Base-by-base conservation (phyloP, 805 yeast species). In the Myxozyma sirexii region DNA sequence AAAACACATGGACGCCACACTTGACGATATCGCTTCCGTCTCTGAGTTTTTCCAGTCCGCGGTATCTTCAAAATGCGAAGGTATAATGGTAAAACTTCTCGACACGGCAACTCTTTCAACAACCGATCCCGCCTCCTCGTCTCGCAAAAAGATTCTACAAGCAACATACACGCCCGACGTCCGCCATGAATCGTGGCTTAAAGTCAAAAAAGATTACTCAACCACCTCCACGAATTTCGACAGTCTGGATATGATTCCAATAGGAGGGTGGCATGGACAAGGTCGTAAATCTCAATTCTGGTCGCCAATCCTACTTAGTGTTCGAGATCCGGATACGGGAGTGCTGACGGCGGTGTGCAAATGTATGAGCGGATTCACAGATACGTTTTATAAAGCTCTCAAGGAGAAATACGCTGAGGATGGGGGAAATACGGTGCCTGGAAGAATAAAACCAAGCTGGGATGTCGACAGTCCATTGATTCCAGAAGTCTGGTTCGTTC, bases 221-320 rank as follows among this genome's bases (percentile, higher is more conserved):
- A 27, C 56, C 7, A 24, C 47, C 26, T 42, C 56, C 5, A 1
- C 53, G 4, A 17, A 23, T 8, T 27, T 46, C 8, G 70, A 68
- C 38, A 59, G 67, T 10, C 57, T 68, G 1, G 70, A 68, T 39
- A 49, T 68, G 26, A 61, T 68, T 6, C 70, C 70, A 3, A 64
- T 68, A 7, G 70, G 70, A 8, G 70, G 57, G 13, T 68, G 70
- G 70, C 59, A 62, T n/a, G 70, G 70, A 10, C 47, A 59, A 23
- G 70, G 70, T 23, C 55, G 70, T 21, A 68, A 68, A 42, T 46
- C 67, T 7, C 33, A 43, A 37, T 68, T 69, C 61, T 68, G 69
- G 68, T 63, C 68, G 10, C 70, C 70, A 15, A 62, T 68, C 12
- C 47, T 68, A 19, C 57, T 68, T 10, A 70, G 70, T 7, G 64